Percentiles rank a stretch among this genome's conserved stretches.
These are phyloP conservation scores for Peniophora sp. DNA, from an alignment of 1,284 basidiomycete species.

Conservation along the genomic window DNA sequence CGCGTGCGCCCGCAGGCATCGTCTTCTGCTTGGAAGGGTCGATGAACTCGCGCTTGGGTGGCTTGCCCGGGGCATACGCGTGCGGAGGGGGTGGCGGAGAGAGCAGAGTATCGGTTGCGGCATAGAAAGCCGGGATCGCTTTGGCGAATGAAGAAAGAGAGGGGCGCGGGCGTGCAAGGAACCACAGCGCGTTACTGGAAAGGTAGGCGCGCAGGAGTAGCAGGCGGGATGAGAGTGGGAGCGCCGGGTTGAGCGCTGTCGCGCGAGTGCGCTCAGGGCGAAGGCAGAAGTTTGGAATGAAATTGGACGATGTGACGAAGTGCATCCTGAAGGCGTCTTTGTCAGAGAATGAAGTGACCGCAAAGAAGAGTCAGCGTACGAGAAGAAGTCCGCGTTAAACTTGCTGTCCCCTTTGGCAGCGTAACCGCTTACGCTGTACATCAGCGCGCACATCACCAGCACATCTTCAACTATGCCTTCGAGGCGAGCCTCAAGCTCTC, in stretches of 20 bases:
- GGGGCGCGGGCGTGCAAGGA: constrained; percentile 30
- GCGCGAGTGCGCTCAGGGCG: not conserved
- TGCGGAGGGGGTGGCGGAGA: constrained; percentile 12
- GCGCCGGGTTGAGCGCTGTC: constrained; percentile 13
- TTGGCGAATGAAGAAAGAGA: constrained; percentile 11
- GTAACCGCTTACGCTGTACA: constrained; percentile 36
- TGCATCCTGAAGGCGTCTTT: constrained; percentile 27
- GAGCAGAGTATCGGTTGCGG: constrained; percentile 2
- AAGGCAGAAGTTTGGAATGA: constrained; percentile 28
- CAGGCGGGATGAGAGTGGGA: constrained; percentile 16
- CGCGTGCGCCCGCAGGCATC: constrained; percentile 28
- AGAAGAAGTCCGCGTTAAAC: constrained; percentile 34
- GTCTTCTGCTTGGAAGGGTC: constrained; percentile 21
- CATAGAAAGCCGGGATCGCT: constrained; percentile 28
- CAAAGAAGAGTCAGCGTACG: constrained; percentile 8
- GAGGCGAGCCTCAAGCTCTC: constrained; percentile 19
- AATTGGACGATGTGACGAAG: constrained; percentile 36
- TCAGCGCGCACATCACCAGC: constrained; percentile 28
- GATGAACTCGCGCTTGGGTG: constrained; percentile 15
- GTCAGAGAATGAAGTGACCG: not conserved
- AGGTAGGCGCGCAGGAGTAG: constrained; percentile 33
- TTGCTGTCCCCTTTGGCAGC: constrained; percentile 12
- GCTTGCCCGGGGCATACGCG: constrained; percentile 20
- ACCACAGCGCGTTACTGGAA: constrained; percentile 24
- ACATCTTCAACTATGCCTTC: constrained; percentile 37